These are phyloP conservation scores for Arachis monticola DNA, from an alignment of 331 rosid genomes.

Conservation along the genomic window DNA sequence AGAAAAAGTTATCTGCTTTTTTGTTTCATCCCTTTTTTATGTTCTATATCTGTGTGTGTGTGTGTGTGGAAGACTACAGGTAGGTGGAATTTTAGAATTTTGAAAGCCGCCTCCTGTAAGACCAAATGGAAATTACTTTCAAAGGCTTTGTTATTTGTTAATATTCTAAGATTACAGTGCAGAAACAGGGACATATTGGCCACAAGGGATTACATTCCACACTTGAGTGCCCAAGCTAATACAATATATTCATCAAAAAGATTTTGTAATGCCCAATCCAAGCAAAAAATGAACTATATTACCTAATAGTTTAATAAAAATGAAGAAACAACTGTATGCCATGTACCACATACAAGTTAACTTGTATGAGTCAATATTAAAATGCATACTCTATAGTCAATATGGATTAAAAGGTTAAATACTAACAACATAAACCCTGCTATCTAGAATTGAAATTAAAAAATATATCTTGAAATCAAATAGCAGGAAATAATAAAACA, in stretches of 20 bases:
- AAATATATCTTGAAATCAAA: slow-evolving; percentile 31
- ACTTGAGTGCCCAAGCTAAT: slow-evolving; percentile 1
- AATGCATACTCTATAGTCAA: neutral
- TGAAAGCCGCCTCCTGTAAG: slow-evolving; percentile 3
- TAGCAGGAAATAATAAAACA: slow-evolving; percentile 35
- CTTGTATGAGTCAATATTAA: slow-evolving; percentile 1
- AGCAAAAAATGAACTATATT: neutral
- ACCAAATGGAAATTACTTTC: slow-evolving; percentile 14
- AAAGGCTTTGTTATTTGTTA: neutral
- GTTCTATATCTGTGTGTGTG: too few relatives aligned
- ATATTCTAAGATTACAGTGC: slow-evolving; percentile 1
- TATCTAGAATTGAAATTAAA: slow-evolving; percentile 19
- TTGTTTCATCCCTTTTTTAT: neutral
- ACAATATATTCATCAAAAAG: neutral
- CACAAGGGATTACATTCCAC: neutral
- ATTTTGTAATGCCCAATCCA: neutral
- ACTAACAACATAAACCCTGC: neutral
- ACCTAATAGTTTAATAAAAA: neutral
- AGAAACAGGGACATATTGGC: slow-evolving; percentile 9
- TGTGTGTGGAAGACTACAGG: too few relatives aligned
- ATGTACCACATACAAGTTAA: slow-evolving; percentile 18
- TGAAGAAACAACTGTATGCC: neutral
- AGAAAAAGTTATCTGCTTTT: neutral
- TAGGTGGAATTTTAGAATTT: neutral
- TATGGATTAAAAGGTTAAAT: neutral